These are phyloP conservation scores for Scedosporium aurantiacum DNA, from an alignment of 2,329 filamentous ascomycete species.

Conservation along the genomic window DNA sequence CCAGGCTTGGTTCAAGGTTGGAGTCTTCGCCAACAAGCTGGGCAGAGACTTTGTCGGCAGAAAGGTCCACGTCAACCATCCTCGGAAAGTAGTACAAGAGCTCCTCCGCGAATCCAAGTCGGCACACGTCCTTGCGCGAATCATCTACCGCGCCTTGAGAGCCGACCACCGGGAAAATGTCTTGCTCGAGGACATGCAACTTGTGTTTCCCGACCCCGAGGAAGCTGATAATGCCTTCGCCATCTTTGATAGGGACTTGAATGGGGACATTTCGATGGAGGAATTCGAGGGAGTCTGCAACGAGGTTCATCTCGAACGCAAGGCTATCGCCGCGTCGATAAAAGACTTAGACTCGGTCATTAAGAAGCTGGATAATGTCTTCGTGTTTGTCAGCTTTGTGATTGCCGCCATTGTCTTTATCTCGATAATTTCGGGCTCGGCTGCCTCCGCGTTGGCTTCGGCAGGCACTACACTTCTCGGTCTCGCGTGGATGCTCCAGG, in stretches of 20 bases:
- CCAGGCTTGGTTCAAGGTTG: slow-evolving; percentile 66
- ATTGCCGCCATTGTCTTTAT: slow-evolving; percentile 79
- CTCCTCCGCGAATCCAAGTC: slow-evolving; percentile 62
- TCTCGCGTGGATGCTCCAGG: slow-evolving; percentile 83
- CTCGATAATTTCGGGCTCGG: slow-evolving; percentile 78
- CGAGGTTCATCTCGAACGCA: slow-evolving; percentile 88
- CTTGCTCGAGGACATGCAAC: slow-evolving; percentile 63
- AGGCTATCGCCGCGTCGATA: slow-evolving; percentile 85
- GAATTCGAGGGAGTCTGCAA: slow-evolving; percentile 89
- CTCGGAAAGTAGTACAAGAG: slow-evolving; percentile 72
- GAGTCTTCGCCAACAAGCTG: slow-evolving; percentile 73
- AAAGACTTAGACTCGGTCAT: slow-evolving; percentile 95
- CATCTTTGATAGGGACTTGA: slow-evolving; percentile 94
- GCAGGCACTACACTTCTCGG: slow-evolving; percentile 81
- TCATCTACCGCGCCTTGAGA: slow-evolving; percentile 72
- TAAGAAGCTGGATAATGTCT: slow-evolving; percentile 76
- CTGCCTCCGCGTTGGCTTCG: slow-evolving; percentile 82
- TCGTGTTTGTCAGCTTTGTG: slow-evolving; percentile 74
- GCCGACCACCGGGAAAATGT: slow-evolving; percentile 64
- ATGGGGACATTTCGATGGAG: slow-evolving; percentile 91
- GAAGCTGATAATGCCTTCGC: slow-evolving; percentile 81
- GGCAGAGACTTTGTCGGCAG: slow-evolving; percentile 87
- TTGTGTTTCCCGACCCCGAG: slow-evolving; percentile 70
- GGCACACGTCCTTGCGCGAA: slow-evolving; percentile 73
- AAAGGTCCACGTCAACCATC: slow-evolving; percentile 60